Base-by-base conservation (phyloP, 192 early-diverging fungal species). In the Allomyces macrogynus region DNA sequence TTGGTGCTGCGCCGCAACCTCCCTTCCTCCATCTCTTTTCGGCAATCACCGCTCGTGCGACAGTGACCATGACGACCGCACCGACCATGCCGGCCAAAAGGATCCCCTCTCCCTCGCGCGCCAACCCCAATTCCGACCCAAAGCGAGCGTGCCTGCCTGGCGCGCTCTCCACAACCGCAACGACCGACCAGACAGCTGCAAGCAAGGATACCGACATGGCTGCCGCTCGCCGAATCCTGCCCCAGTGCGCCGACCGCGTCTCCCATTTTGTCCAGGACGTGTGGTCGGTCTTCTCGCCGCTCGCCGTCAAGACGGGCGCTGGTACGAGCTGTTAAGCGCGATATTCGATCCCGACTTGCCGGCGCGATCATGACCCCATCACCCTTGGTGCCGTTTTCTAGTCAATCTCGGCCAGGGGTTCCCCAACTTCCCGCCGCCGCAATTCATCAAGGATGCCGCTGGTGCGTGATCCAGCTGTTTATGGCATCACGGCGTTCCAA, bases 321-420 rank as follows among this genome's bases (percentile, higher is more conserved):
- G 49, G 49, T 57, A 57, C 5, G 49, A 7, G 20, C 9, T 57
- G 16, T 20, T 57, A 5, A 57, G 12, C 49, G 20, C 49, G 12
- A 14, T 20, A 57, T 57, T n/a, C 49, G 16, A 57, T 40, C 7
- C 32, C n/a, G 8, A 7, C 49, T 20, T 4, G 12, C 12, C 49
- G 49, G 20, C 20, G 12, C 16, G 49, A 57, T 57, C 49, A 57
- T 20, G 16, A 14, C 49, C 49, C 16, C 49, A 57, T n/a, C 49
- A 57, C 20, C 2, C 12, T n/a, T 57, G 8, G 16, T 3, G 4
- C 49, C 32, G 32, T 40, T 40, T 40, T 3, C 12, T 5, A 57
- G 89, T 93, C 69, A 95, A 97, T 75, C 79, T 95, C n/a, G 94
- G 94, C 1, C 94, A 96, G 73, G 90, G 83, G 1, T 89, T 79